Percentiles rank a stretch among this genome's conserved stretches.
Evolutionary conservation across 2,329 filamentous ascomycete genomes (phyloP).

Genomic region (Aspergillus carbonarius): DNA sequence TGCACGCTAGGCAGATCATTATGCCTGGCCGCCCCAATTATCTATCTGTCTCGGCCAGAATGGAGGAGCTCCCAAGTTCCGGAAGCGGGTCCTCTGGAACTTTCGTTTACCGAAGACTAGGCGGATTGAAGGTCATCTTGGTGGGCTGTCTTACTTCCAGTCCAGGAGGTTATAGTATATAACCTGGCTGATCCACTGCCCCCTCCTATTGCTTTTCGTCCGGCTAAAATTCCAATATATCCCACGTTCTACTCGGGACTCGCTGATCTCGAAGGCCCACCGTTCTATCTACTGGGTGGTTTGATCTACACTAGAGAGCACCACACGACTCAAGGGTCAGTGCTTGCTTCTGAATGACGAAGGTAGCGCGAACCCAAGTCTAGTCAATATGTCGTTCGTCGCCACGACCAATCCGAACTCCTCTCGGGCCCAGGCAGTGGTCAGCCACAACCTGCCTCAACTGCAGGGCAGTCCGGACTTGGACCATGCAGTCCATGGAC

Average conservation of each 20-base stretch:
- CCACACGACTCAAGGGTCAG: neutral
- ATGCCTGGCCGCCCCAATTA: neutral
- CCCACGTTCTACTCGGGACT: neutral
- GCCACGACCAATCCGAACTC: conserved; percentile 12
- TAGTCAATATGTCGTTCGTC: conserved; percentile 15
- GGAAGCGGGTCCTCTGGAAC: conserved; percentile 3
- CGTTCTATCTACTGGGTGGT: neutral
- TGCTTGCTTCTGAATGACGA: neutral
- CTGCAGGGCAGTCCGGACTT: conserved; percentile 7
- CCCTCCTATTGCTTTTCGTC: neutral
- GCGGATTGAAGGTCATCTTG: neutral
- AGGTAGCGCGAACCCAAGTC: neutral
- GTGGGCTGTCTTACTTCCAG: neutral
- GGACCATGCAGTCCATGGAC: conserved; percentile 3
- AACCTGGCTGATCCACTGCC: neutral
- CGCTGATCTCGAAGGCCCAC: neutral
- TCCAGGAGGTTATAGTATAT: neutral
- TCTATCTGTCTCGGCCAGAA: neutral
- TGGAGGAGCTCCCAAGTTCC: neutral
- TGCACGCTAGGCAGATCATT: neutral
- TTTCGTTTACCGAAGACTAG: neutral
- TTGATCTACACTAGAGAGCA: neutral
- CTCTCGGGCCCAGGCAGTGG: conserved; percentile 14
- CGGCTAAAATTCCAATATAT: neutral
- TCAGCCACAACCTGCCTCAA: conserved; percentile 16